phyloP scores from a whole-genome alignment of 306 rosid genomes.

The Senna siamea region DNA sequence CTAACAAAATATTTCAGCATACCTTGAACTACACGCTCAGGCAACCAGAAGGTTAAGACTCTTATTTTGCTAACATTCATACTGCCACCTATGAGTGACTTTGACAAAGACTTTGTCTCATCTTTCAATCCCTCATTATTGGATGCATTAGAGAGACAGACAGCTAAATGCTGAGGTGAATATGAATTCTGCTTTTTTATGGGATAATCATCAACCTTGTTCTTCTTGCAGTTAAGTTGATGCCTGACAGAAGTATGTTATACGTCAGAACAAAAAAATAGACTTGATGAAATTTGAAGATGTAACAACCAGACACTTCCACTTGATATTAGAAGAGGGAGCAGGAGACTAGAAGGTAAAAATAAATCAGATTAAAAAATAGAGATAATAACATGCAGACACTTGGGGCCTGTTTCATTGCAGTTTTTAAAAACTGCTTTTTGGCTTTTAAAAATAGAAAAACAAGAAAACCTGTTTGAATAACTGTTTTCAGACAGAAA shows the following conservation, averaged over 20 bases:
- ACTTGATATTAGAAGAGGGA: constrained; percentile 7
- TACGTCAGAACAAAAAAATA: constrained; percentile 26
- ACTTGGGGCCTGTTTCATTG: neutral
- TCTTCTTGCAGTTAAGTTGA: constrained; percentile 76
- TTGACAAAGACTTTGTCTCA: constrained; percentile 67
- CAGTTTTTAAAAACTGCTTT: too few species aligned
- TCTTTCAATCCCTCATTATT: constrained; percentile 69
- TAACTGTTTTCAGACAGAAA: too few species aligned
- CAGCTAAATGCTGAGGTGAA: constrained; percentile 46
- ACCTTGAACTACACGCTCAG: constrained; percentile 83
- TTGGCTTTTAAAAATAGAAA: too few species aligned
- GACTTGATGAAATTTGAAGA: constrained; percentile 23
- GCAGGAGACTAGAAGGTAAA: constrained; percentile 21
- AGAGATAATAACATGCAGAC: constrained; percentile 11
- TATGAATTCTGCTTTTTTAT: constrained; percentile 54
- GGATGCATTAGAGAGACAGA: constrained; percentile 48
- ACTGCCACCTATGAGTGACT: constrained; percentile 84
- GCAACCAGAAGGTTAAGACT: constrained; percentile 50
- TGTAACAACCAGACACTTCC: constrained; percentile 13
- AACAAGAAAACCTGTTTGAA: too few species aligned
- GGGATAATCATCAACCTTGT: constrained; percentile 54
- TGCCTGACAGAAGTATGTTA: constrained; percentile 58
- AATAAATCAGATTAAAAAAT: constrained; percentile 5
- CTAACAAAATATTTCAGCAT: constrained; percentile 32
- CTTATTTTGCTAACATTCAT: constrained; percentile 79